Percentiles rank a stretch among this genome's conserved stretches.
Evolutionary conservation across 352 stramenopile genomes (phyloP).

Genomic region (Phytophthora quininea): DNA sequence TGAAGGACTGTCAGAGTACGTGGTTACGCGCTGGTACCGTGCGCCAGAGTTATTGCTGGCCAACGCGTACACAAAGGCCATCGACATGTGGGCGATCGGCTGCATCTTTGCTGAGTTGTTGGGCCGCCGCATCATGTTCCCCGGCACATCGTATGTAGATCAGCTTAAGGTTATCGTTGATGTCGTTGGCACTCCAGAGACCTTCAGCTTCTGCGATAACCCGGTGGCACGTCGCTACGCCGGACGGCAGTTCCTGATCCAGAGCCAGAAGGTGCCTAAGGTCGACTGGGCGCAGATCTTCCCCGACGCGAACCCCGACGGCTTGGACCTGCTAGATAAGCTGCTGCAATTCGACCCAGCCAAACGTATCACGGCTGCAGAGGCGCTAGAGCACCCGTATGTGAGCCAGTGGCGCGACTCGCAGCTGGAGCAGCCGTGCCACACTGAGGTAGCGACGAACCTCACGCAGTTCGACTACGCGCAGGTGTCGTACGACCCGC

Average conservation of each 20-base stretch:
- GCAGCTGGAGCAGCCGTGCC: constrained; percentile 64
- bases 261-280: constrained; percentile 72
- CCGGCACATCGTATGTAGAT: constrained; percentile 87
- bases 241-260: constrained; percentile 80
- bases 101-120: constrained; percentile 99
- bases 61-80: constrained; percentile 84
- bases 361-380: constrained; percentile 81
- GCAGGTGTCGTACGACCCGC: constrained; percentile 70
- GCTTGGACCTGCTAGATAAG: constrained; percentile 85
- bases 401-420: constrained; percentile 82
- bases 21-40: constrained; percentile 95
- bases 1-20: constrained; percentile 92
- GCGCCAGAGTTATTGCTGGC: constrained; percentile 84
- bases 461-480: constrained; percentile 80
- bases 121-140: constrained; percentile 83
- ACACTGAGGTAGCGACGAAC: constrained; percentile 53
- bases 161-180: constrained; percentile 90
- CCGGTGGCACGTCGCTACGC: constrained; percentile 82
- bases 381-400: constrained; percentile 91
- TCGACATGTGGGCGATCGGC: constrained; percentile 97
- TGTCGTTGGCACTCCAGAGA: constrained; percentile 82
- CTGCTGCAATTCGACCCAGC: constrained; percentile 89
- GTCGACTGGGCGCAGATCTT: constrained; percentile 83
- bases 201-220: constrained; percentile 89
- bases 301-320: constrained; percentile 84